phyloP scores from a whole-genome alignment of 2,329 filamentous ascomycete genomes.

The Sclerotinia minor region DNA sequence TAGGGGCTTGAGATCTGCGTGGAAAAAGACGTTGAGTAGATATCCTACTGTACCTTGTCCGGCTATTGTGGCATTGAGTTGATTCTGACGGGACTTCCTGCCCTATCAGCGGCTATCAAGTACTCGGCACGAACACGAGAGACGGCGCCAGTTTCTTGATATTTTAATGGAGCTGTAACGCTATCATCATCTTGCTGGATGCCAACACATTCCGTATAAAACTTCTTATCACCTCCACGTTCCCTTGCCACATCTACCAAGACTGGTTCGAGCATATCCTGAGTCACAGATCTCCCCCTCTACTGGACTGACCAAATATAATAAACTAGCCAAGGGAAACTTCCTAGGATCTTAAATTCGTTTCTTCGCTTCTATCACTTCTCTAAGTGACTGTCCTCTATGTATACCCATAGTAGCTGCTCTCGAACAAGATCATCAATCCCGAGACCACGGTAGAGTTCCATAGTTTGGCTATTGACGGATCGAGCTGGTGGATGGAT shows the following conservation, averaged over 20 bases:
- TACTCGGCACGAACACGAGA: conserved; percentile 41
- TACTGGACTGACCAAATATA: conserved; percentile 28
- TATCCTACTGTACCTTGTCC: conserved; percentile 41
- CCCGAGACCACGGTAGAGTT: conserved; percentile 42
- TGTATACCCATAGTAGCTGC: conserved; percentile 34
- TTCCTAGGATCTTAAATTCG: conserved; percentile 31
- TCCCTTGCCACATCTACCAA: conserved; percentile 42
- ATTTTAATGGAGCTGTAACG: conserved; percentile 37
- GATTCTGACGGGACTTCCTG: conserved; percentile 37
- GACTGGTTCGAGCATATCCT: conserved; percentile 47
- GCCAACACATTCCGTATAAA: conserved; percentile 38
- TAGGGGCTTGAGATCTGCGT: conserved; percentile 37
- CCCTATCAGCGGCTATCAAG: conserved; percentile 46
- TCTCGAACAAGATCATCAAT: conserved; percentile 34
- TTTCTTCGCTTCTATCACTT: conserved; percentile 31
- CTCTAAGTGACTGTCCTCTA: conserved; percentile 27
- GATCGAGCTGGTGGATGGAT: conserved; percentile 45
- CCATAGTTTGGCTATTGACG: conserved; percentile 45
- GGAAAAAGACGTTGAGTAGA: conserved; percentile 44
- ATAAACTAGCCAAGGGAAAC: conserved; percentile 28
- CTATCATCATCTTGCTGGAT: conserved; percentile 35
- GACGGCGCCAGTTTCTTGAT: conserved; percentile 24
- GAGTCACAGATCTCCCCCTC: conserved; percentile 41
- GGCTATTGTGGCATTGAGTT: conserved; percentile 37
- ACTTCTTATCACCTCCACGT: conserved; percentile 43